These are phyloP conservation scores for Diaporthe sp. DNA, from an alignment of 2,329 filamentous ascomycete genomes.

Conservation along the genomic window DNA sequence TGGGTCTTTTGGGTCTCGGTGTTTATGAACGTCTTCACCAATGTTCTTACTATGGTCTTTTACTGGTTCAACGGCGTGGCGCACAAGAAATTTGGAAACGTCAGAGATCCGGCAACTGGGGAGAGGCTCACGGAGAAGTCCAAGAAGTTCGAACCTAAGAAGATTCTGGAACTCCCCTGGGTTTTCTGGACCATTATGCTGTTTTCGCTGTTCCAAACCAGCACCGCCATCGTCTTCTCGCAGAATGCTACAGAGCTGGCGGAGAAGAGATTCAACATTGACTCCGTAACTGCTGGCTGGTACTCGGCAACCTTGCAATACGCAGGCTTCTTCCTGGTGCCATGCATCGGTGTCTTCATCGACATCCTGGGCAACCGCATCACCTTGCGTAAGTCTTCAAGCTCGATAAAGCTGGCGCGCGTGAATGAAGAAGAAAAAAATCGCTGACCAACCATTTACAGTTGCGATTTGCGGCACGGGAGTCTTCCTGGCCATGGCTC, in stretches of 20 bases:
- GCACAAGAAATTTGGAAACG: constrained; percentile 56
- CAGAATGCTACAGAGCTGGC: constrained; percentile 71
- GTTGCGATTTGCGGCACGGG: constrained; percentile 57
- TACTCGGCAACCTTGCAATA: constrained; percentile 68
- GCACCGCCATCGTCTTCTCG: constrained; percentile 62
- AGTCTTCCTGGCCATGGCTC: constrained; percentile 63
- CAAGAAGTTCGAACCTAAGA: constrained; percentile 64
- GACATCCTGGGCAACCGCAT: constrained; percentile 64
- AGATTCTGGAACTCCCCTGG: constrained; percentile 69
- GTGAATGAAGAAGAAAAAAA: too few species aligned
- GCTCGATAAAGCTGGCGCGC: too few species aligned
- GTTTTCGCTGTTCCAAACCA: constrained; percentile 70
- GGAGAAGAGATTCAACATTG: constrained; percentile 67
- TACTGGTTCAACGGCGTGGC: constrained; percentile 66
- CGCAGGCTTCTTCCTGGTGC: constrained; percentile 66
- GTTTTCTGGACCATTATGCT: constrained; percentile 65
- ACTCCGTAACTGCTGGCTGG: constrained; percentile 67
- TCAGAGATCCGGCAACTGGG: constrained; percentile 65
- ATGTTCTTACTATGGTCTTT: constrained; percentile 62
- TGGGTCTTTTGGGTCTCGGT: constrained; percentile 73
- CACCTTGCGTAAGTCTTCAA: not conserved
- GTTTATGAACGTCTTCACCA: constrained; percentile 73
- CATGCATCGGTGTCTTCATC: constrained; percentile 64
- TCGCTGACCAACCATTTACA: constrained; percentile 42
- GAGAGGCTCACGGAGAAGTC: constrained; percentile 70